Conservation (phyloP, 2,329 filamentous ascomycete species). For the Colletotrichum orchidophilum region DNA sequence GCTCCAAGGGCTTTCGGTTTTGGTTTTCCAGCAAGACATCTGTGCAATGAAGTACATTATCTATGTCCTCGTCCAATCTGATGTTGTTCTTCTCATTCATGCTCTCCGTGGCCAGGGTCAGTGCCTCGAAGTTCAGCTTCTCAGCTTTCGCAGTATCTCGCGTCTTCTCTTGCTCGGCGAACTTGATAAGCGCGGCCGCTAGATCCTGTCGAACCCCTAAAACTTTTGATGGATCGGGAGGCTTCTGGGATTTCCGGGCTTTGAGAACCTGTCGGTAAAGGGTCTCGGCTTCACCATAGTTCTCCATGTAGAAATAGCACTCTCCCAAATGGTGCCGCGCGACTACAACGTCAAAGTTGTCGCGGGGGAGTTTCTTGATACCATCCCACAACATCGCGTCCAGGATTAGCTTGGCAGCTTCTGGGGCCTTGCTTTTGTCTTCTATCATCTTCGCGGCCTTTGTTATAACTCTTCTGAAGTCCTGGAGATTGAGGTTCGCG, state of each 20-base stretch:
- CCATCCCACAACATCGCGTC: not conserved
- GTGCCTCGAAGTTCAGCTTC: not conserved
- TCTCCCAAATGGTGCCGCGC: not conserved
- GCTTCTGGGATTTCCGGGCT: not conserved
- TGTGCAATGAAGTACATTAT: not conserved
- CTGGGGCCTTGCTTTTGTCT: not conserved
- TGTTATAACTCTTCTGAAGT: not conserved
- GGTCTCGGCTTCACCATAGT: not conserved
- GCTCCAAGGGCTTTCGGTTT: not conserved
- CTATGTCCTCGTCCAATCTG: not conserved
- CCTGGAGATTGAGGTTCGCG: not conserved
- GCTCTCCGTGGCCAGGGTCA: not conserved
- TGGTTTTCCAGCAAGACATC: not conserved
- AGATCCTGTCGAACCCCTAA: not conserved
- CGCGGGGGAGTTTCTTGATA: not conserved
- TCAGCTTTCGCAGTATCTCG: not conserved
- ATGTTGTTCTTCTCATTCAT: not conserved
- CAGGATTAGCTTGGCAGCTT: not conserved
- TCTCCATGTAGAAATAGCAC: not conserved
- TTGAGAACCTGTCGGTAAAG: not conserved
- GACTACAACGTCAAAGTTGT: not conserved
- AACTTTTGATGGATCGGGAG: not conserved
- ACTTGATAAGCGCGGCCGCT: not conserved
- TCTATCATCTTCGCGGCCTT: not conserved
- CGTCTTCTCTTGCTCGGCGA: not conserved